Conservation (phyloP, 2,329 filamentous ascomycete species). For the Sphaerostilbella broomeana region DNA sequence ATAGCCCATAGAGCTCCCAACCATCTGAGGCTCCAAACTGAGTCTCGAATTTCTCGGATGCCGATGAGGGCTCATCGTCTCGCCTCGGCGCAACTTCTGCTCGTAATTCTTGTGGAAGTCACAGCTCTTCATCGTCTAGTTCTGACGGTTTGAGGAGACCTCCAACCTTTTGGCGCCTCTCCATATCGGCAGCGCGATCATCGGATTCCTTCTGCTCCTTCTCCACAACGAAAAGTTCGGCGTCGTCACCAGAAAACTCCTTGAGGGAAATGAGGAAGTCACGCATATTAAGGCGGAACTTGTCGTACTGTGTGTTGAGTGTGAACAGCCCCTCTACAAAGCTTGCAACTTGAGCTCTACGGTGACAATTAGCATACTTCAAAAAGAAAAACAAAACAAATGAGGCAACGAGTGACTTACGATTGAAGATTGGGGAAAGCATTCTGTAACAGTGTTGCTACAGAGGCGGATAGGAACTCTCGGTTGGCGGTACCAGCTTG, state of each 20-base stretch:
- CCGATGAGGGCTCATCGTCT: constrained; percentile 15
- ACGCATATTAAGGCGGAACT: constrained; percentile 91
- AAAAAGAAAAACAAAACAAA: not conserved
- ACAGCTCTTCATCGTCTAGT: constrained; percentile 83
- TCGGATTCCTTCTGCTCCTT: constrained; percentile 87
- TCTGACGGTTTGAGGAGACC: constrained; percentile 97
- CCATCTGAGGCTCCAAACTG: constrained; percentile 40
- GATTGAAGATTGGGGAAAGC: constrained; percentile 90
- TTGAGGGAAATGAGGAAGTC: constrained; percentile 97
- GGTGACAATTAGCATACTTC: constrained; percentile 28
- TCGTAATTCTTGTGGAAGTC: constrained; percentile 67
- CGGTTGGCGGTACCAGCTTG: constrained; percentile 77
- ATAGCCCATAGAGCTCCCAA: constrained; percentile 61
- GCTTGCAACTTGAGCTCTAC: constrained; percentile 73
- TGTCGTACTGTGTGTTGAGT: constrained; percentile 80
- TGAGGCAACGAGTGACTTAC: constrained; percentile 46
- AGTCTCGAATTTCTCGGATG: constrained; percentile 22
- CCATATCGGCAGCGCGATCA: constrained; percentile 79
- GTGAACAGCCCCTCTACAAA: constrained; percentile 90
- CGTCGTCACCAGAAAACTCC: constrained; percentile 93
- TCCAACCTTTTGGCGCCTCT: constrained; percentile 89
- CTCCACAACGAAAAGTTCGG: constrained; percentile 88
- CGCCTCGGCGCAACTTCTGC: constrained; percentile 48
- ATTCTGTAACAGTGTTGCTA: constrained; percentile 74
- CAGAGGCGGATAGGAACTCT: constrained; percentile 85